Base-by-base conservation (phyloP, 1,284 basidiomycete genomes). In the Sanghuangporus weigelae region DNA sequence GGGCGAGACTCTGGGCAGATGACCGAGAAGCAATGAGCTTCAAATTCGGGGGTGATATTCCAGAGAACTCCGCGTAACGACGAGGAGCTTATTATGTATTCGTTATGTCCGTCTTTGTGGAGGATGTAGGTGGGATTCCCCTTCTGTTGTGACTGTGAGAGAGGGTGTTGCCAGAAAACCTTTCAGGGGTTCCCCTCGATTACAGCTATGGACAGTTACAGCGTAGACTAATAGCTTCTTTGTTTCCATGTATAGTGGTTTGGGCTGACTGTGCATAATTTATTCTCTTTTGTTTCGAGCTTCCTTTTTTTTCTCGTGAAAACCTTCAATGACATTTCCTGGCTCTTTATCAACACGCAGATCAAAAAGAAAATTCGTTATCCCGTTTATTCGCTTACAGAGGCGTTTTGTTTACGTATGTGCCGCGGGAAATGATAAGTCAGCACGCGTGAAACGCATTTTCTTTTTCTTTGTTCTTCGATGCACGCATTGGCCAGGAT, bases 1-100 rank as follows among this genome's bases (percentile, higher is more conserved):
- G 93, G 81, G 95, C 89, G 10, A 78, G 93, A 46, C 77, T 97
- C 40, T 89, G 85, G 78, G 82, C 89, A 16, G 92, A 96, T 71
- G 90, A 95, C 75, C 81, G 93, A 56, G 90, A 91, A 55, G 78
- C 83, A 21, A 87, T 87, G 88, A 75, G 71, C 67, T 86, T 82
- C 66, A 69, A 51, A 31, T 19, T 59, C 14, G 36, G 59, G 21
- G 50, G 16, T 46, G 44, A 46, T 46, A 46, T 46, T 16, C 21
- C 16, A n/a, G 44, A 46, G 44, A 46, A 46, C 6, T 7, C 21
- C 16, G 44, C 7, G 16, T 46, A 19, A 23, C 7, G 50, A 64
- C 35, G 50, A 35, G 16, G 57, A 11, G n/a, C 40, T 51, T 57
- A 51, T 62, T 60, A 60, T 63, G 59, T 65, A 65, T 55, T 61